These are phyloP conservation scores for Ophioceras dolichostomum DNA, from an alignment of 2,329 filamentous ascomycete genomes.

Conservation along the genomic window DNA sequence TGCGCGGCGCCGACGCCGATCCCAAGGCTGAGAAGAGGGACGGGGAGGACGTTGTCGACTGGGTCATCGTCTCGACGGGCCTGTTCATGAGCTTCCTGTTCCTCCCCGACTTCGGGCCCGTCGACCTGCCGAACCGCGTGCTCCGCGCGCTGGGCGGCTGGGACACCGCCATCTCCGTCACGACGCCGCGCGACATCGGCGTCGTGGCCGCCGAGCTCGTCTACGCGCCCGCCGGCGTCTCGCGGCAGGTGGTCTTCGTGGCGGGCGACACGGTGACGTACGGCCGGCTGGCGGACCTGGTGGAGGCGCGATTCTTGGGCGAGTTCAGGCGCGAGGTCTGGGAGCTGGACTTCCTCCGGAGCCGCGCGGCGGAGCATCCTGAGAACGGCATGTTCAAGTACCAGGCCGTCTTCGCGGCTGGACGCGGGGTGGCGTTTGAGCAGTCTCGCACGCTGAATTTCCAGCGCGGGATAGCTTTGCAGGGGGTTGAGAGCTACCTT, in stretches of 20 bases:
- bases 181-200: constrained; percentile 52
- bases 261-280: constrained; percentile 54
- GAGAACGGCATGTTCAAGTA: constrained; percentile 44
- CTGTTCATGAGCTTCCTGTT: constrained; percentile 63
- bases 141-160: constrained; percentile 47
- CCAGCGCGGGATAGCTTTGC: constrained; percentile 30
- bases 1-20: too few relatives aligned
- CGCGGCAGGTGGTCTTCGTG: constrained; percentile 37
- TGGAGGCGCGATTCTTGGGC: constrained; percentile 28
- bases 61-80: constrained; percentile 57
- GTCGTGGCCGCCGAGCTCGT: constrained; percentile 43
- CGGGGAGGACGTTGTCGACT: too few relatives aligned
- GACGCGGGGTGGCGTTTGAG: constrained; percentile 47
- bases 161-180: constrained; percentile 51
- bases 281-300: constrained; percentile 33
- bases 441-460: constrained; percentile 38
- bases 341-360: constrained; percentile 32
- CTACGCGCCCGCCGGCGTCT: constrained; percentile 21
- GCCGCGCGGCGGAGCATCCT: constrained; percentile 31
- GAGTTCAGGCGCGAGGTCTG: constrained; percentile 36
- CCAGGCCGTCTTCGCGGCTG: constrained; percentile 45
- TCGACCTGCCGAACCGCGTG: constrained; percentile 29
- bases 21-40: constrained; percentile 28
- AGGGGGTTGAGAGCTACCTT: constrained; percentile 16
- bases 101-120: constrained; percentile 47